Percentiles rank a stretch among this genome's conserved stretches.
Evolutionary conservation across 2,329 filamentous ascomycete species (phyloP).

Genomic region (Xylariaceae sp.): DNA sequence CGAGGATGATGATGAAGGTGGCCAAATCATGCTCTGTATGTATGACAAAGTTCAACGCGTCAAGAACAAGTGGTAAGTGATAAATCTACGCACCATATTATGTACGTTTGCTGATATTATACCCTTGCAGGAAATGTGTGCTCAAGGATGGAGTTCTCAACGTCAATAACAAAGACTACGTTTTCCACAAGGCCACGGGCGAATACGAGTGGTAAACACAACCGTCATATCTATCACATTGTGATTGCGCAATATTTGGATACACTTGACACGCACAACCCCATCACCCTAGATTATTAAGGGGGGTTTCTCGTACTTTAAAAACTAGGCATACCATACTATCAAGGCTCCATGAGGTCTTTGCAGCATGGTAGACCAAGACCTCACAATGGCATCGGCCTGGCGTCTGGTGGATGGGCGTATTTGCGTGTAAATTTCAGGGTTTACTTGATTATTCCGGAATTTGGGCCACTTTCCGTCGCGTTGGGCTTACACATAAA

Average conservation of each 20-base stretch:
- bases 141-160: constrained; percentile 95
- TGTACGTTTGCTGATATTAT: constrained; percentile 16
- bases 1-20: constrained; percentile 80
- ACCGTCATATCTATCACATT: constrained; percentile 97
- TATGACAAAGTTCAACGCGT: constrained; percentile 99
- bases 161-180: constrained; percentile 90
- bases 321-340: too few species aligned
- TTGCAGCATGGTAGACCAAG: too few species aligned
- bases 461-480: too few species aligned
- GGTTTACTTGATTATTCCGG: too few species aligned
- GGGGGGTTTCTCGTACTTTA: too few species aligned
- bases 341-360: too few species aligned
- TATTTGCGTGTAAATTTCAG: too few species aligned
- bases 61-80: constrained; percentile 86
- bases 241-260: constrained; percentile 43
- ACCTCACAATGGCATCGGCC: too few species aligned
- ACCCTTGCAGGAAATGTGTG: constrained; percentile 74
- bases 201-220: constrained; percentile 92
- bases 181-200: constrained; percentile 95
- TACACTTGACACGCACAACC: too few species aligned
- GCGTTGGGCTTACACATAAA: too few species aligned
- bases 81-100: background rate
- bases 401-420: too few species aligned
- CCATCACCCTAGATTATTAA: too few species aligned
- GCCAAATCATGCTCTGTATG: constrained; percentile 95